Conservation (phyloP, 306 rosid species). For the Lagenaria siceraria region DNA sequence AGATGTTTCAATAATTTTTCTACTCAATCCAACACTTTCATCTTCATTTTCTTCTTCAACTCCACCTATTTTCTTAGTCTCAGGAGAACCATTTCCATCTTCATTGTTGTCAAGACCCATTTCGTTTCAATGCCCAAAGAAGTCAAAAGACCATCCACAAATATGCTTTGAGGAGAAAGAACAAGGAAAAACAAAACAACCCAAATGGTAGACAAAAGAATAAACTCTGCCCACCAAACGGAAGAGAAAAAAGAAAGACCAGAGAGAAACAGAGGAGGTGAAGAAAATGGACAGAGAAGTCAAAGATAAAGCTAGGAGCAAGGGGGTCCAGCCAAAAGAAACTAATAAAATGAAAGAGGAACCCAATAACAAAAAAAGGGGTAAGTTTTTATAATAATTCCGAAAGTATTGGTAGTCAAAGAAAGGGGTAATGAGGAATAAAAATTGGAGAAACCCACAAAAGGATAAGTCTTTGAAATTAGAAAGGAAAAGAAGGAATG, state of each 20-base stretch:
- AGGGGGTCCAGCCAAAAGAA: background rate
- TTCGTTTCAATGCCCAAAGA: conserved; percentile 36
- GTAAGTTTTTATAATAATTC: background rate
- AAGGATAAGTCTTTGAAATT: conserved; percentile 14
- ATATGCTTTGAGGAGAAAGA: background rate
- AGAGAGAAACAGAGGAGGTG: background rate
- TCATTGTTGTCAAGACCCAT: conserved; percentile 69
- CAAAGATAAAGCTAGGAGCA: background rate
- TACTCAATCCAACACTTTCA: conserved; percentile 18
- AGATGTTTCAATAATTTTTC: conserved; percentile 48
- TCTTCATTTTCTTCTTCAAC: conserved; percentile 22
- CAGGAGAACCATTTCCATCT: conserved; percentile 9
- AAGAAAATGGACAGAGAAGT: background rate
- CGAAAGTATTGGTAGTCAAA: conserved; percentile 15
- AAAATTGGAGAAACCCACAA: conserved; percentile 16
- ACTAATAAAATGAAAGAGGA: background rate
- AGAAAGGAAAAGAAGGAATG: conserved; percentile 11
- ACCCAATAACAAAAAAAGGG: background rate
- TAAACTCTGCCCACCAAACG: conserved; percentile 11
- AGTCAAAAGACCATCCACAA: conserved; percentile 34
- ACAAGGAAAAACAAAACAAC: background rate
- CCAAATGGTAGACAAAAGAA: conserved; percentile 10
- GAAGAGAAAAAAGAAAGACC: conserved; percentile 9
- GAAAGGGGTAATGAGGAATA: conserved; percentile 16
- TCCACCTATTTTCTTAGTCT: conserved; percentile 7